Percentiles rank a stretch among this genome's conserved stretches.
Evolutionary conservation across 2,329 filamentous ascomycete species (phyloP).

Genomic region (Colletotrichum kahawae): DNA sequence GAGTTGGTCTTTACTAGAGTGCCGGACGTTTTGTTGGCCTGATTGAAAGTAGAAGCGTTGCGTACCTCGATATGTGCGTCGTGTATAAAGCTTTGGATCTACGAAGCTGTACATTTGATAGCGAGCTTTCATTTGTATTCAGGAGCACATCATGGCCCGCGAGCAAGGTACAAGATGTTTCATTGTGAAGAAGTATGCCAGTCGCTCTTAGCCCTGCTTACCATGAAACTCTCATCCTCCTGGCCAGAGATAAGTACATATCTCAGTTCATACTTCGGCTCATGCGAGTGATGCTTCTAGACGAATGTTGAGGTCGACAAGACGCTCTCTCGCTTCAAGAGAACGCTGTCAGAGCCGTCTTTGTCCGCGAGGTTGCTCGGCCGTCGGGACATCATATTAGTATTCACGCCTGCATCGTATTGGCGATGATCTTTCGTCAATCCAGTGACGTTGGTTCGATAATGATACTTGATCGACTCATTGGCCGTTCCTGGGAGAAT

Average conservation of each 20-base stretch:
- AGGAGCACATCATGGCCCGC: no score
- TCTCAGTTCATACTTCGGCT: not conserved
- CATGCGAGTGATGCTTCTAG: not conserved
- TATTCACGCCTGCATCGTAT: not conserved
- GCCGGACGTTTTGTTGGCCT: no score
- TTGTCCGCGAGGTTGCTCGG: not conserved
- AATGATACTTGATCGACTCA: no score
- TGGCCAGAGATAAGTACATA: not conserved
- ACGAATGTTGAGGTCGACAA: not conserved
- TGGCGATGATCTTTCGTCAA: not conserved
- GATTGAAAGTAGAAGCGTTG: no score
- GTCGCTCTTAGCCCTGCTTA: not conserved
- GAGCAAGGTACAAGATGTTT: no score
- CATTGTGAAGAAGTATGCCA: not conserved
- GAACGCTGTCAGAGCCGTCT: not conserved
- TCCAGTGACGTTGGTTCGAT: not conserved
- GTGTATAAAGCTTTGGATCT: no score
- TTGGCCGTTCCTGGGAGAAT: not conserved
- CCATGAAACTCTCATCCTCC: not conserved
- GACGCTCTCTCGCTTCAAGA: not conserved
- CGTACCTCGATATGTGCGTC: no score
- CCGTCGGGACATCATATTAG: not conserved
- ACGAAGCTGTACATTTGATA: no score
- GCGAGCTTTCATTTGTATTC: no score
- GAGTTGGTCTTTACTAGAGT: no score